These are phyloP conservation scores for Castanea crenata DNA, from an alignment of 306 rosid species.

Conservation along the genomic window DNA sequence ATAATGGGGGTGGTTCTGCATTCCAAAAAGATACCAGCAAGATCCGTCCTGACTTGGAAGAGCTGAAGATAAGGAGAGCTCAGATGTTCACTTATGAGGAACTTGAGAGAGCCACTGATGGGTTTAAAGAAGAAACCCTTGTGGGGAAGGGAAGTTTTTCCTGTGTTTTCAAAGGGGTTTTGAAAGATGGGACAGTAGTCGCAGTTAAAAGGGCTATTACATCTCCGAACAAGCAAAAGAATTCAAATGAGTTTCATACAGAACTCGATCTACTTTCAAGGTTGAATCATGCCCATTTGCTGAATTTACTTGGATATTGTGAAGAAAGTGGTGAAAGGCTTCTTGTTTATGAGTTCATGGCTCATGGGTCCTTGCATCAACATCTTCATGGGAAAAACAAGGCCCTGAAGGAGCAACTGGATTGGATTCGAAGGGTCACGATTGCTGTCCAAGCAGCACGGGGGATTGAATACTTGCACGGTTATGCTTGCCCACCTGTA, in stretches of 20 bases:
- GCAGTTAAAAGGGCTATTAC: slow-evolving; percentile 84
- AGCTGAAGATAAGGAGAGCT: slow-evolving; percentile 70
- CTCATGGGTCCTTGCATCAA: slow-evolving; percentile 85
- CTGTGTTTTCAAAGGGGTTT: slow-evolving; percentile 71
- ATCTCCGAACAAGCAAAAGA: slow-evolving; percentile 76
- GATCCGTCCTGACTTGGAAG: slow-evolving; percentile 67
- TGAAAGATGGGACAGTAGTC: slow-evolving; percentile 78
- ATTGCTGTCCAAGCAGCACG: slow-evolving; percentile 94
- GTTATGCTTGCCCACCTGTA: slow-evolving; percentile 89
- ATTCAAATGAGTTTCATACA: slow-evolving; percentile 82
- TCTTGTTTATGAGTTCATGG: slow-evolving; percentile 93
- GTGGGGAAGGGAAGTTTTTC: slow-evolving; percentile 97
- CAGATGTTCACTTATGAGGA: slow-evolving; percentile 79
- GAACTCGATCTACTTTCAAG: slow-evolving; percentile 85
- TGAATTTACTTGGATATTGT: slow-evolving; percentile 81
- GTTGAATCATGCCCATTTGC: slow-evolving; percentile 86
- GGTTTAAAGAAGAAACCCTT: slow-evolving; percentile 74
- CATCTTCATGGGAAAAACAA: slow-evolving; percentile 75
- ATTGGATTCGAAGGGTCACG: slow-evolving; percentile 89
- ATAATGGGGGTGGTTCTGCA: slow-evolving; percentile 34
- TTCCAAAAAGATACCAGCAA: slow-evolving; percentile 50
- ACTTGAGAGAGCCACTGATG: slow-evolving; percentile 67
- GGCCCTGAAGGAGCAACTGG: slow-evolving; percentile 65
- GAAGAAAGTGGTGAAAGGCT: slow-evolving; percentile 90
- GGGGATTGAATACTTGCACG: slow-evolving; percentile 86